Conservation (phyloP, 352 stramenopile species). For the Paralagenidium karlingii region DNA sequence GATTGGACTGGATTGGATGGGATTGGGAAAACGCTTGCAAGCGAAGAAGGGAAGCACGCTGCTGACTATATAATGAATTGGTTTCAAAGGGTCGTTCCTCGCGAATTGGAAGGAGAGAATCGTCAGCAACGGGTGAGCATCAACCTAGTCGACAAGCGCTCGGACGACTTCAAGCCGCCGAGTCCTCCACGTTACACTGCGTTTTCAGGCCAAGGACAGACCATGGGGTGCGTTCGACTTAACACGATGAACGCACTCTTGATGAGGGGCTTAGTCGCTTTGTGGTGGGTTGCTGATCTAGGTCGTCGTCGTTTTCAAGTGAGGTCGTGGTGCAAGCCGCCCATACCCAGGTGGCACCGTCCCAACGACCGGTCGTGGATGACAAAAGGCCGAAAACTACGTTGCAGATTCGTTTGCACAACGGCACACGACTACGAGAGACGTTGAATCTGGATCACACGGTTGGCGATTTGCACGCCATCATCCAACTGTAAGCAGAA, state of each 20-base stretch:
- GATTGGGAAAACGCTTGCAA: too few species aligned
- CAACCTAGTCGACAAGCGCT: slow-evolving; percentile 73
- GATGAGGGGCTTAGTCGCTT: slow-evolving; percentile 3
- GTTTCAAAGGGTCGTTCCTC: slow-evolving; percentile 38
- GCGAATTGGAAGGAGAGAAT: slow-evolving; percentile 62
- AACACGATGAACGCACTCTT: background rate
- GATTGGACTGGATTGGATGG: background rate
- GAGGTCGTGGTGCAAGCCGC: slow-evolving; percentile 34
- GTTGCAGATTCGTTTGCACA: slow-evolving; percentile 81
- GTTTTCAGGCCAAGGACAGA: slow-evolving; percentile 75
- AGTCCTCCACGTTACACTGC: slow-evolving; percentile 68
- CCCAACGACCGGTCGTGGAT: slow-evolving; percentile 58
- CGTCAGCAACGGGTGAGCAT: slow-evolving; percentile 63
- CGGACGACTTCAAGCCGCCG: slow-evolving; percentile 68
- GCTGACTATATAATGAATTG: background rate
- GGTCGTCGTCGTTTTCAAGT: slow-evolving; percentile 20
- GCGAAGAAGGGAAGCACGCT: background rate
- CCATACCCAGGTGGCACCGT: slow-evolving; percentile 11
- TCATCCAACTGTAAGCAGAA: slow-evolving; percentile 58
- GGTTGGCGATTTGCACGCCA: slow-evolving; percentile 77
- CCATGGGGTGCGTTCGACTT: slow-evolving; percentile 28
- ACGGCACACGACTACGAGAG: slow-evolving; percentile 64
- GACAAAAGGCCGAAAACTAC: slow-evolving; percentile 79
- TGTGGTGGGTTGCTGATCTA: background rate
- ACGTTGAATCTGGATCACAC: slow-evolving; percentile 83